Evolutionary conservation across 257 asterid genomes (phyloP), one percentile per base, ranked within the genome.

Genomic region (Anisodus acutangulus): DNA sequence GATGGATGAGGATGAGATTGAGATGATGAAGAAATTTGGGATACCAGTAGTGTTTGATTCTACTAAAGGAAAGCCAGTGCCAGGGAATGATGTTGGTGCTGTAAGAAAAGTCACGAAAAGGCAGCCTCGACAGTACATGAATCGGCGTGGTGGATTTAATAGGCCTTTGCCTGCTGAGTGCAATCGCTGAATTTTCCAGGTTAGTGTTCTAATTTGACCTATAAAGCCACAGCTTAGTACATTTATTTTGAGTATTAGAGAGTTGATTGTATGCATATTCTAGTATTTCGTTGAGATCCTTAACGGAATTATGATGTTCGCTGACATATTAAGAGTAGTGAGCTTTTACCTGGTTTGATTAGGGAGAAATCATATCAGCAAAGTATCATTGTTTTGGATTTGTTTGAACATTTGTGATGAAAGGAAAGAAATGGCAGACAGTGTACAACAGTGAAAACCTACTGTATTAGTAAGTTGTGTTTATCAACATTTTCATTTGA

Each of bases 101-200:
- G 98, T 96, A 76, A 92, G 99, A 88, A 94, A 93, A 89, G 98
- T 96, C 72, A 96, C 99, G 3, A 96, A 96, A 88, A 87, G 99
- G 90, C 98, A 94, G 92, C 99, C 99, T 10, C 87, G 99, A 82
- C 99, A 96, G 93, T 96, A 96, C 89, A 96, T 96, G 99, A 96
- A 96, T 84, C 93, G 99, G 62, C 97, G 99, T n/a, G 98, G 99
- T 31, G 99, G 99, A 11, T 96, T 96, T 88, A 96, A 96, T 91
- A 93, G 99, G 79, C 99, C 99, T 64, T 90, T 96, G 91, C 99
- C 99, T 51, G 92, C 97, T 63, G 98, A 96, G 86, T 3, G 57
- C 26, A 96, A 94, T 86, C 99, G 99, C 81, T 96, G 85, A 89
- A 74, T 59, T 19, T 37, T 2, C 31, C 84, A 92, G 95, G 97